phyloP scores from a whole-genome alignment of 768 basidiomycete species.

The Lepiota venenata region DNA sequence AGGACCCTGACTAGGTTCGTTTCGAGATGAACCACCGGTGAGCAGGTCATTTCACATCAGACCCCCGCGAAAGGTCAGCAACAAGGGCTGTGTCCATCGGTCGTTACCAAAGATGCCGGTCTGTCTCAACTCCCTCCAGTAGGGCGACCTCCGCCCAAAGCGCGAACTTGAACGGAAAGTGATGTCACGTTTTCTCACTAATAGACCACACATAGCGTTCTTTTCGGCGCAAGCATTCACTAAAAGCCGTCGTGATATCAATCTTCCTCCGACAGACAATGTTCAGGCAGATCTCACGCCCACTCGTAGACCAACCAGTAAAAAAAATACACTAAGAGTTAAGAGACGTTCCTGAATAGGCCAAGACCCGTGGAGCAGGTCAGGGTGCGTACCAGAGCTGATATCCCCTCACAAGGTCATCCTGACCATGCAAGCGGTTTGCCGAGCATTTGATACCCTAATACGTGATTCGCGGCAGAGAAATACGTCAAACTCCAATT shows the following conservation, averaged over 20 bases:
- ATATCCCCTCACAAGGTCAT: neutral
- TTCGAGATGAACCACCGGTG: conserved; percentile 13
- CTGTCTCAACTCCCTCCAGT: neutral
- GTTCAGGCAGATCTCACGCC: too few species aligned
- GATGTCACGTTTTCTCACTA: conserved; percentile 2
- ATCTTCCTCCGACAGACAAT: too few species aligned
- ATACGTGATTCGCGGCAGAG: conserved; percentile 7
- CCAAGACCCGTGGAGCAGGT: too few species aligned
- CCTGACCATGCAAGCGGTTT: neutral
- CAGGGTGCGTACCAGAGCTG: too few species aligned
- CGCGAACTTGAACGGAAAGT: neutral
- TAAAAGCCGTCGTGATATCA: neutral
- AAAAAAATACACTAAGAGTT: too few species aligned
- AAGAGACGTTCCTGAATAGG: too few species aligned
- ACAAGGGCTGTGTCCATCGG: neutral
- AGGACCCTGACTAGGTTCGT: conserved; percentile 7
- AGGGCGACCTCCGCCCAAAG: neutral
- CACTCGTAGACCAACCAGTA: too few species aligned
- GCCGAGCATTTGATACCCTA: too few species aligned
- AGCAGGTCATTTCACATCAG: conserved; percentile 5
- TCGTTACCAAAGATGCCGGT: neutral
- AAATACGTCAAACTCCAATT: neutral
- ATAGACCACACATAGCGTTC: neutral
- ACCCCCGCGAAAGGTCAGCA: conserved; percentile 3
- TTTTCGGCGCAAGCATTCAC: neutral